These are phyloP conservation scores for Cyberlindnera mrakii DNA, from an alignment of 805 yeast species.

Conservation along the genomic window DNA sequence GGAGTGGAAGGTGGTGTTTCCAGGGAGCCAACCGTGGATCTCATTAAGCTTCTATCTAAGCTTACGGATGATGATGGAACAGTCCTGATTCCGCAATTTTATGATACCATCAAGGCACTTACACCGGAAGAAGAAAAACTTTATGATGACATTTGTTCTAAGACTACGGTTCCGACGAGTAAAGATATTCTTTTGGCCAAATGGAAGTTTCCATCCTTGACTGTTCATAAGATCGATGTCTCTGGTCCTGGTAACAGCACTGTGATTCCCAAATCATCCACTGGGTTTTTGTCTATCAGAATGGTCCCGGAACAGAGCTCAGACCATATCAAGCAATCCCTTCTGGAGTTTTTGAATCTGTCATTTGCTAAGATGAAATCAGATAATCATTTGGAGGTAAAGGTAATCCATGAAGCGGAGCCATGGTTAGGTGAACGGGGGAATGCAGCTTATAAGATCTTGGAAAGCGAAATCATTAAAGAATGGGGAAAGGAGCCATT, in stretches of 20 bases:
- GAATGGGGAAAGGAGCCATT: conserved; percentile 84
- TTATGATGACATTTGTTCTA: conserved; percentile 49
- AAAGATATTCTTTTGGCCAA: conserved; percentile 59
- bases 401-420: conserved; percentile 79
- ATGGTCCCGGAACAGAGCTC: conserved; percentile 86
- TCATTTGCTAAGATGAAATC: conserved; percentile 48
- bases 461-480: conserved; percentile 51
- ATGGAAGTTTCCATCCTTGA: conserved; percentile 88
- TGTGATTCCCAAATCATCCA: conserved; percentile 78
- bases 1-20: conserved; percentile 95
- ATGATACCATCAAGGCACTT: conserved; percentile 57
- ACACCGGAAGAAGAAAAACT: conserved; percentile 50
- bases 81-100: conserved; percentile 62
- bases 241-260: conserved; percentile 90
- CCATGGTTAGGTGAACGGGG: conserved; percentile 92
- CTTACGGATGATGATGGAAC: conserved; percentile 51
- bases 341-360: conserved; percentile 40
- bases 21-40: conserved; percentile 84
- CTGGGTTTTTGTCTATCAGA: conserved; percentile 73
- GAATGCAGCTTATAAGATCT: conserved; percentile 64
- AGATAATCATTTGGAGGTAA: conserved; percentile 54
- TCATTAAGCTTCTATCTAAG: conserved; percentile 64
- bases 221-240: conserved; percentile 76
- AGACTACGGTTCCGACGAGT: conserved; percentile 29
- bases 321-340: conserved; percentile 43